Percentiles rank a stretch among this genome's conserved stretches.
Conservation (phyloP, 345 rosid species). For the Draba incana region DNA sequence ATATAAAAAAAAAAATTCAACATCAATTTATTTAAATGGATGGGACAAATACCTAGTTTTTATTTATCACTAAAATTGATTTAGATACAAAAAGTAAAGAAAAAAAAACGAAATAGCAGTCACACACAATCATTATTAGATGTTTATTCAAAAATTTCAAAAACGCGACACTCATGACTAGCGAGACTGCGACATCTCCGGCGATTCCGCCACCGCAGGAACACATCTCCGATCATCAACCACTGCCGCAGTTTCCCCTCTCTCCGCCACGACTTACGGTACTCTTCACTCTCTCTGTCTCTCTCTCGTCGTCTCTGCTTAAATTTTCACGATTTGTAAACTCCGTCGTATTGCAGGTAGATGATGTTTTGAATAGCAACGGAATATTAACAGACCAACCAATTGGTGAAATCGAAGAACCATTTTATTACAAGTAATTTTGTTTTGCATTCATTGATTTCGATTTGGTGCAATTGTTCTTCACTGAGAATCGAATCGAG, state of each 20-base stretch:
- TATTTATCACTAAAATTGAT: not conserved
- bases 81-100: not conserved
- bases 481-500: not conserved
- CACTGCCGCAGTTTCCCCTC: constrained; percentile 11
- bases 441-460: not conserved
- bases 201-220: constrained; percentile 31
- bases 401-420: constrained; percentile 2
- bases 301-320: not conserved
- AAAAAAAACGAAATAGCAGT: not conserved
- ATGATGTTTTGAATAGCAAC: constrained; percentile 4
- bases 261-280: constrained; percentile 21
- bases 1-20: not conserved
- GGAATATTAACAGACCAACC: not conserved
- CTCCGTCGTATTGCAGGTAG: constrained; percentile 19
- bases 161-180: constrained; percentile 17
- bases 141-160: not conserved
- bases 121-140: not conserved
- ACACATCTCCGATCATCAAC: not conserved
- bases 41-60: not conserved
- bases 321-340: constrained; percentile 11
- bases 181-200: constrained; percentile 29
- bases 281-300: constrained; percentile 10
- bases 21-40: not conserved
- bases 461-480: not conserved
- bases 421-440: constrained; percentile 28